Evolutionary conservation across 2,329 filamentous ascomycete genomes (phyloP).

Genomic region (Graphiopsis chlorocephala): DNA sequence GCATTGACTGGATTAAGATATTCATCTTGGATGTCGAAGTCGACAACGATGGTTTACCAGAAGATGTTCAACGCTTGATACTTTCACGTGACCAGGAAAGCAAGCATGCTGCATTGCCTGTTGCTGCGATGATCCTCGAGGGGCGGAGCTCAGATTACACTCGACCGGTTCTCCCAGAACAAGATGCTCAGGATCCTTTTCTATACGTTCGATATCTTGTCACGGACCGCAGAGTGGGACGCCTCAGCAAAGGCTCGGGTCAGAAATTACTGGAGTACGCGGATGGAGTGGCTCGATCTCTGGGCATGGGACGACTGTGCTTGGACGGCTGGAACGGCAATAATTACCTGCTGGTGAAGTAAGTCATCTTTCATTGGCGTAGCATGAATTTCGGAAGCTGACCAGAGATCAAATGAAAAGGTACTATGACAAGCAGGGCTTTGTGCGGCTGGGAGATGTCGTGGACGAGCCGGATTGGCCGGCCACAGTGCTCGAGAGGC

Average conservation of each 20-base stretch:
- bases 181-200: constrained; percentile 20
- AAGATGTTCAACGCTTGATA: background rate
- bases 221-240: constrained; percentile 18
- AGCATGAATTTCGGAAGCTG: background rate
- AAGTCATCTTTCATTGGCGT: background rate
- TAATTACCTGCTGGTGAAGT: constrained; percentile 20
- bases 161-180: constrained; percentile 63
- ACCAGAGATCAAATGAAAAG: background rate
- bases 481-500: constrained; percentile 19
- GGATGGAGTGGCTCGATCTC: constrained; percentile 5
- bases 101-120: background rate
- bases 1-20: constrained; percentile 18
- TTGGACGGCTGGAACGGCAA: constrained; percentile 23
- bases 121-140: constrained; percentile 19
- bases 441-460: constrained; percentile 18
- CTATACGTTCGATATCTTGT: constrained; percentile 21
- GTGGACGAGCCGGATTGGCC: constrained; percentile 18
- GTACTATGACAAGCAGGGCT: constrained; percentile 24
- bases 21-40: constrained; percentile 18
- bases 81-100: background rate
- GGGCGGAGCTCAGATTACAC: constrained; percentile 19
- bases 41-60: background rate
- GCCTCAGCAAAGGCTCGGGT: constrained; percentile 17
- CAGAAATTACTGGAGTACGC: constrained; percentile 18
- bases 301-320: constrained; percentile 18